Conservation (phyloP, 2,329 filamentous ascomycete genomes). For the Lecanicillium sp. region DNA sequence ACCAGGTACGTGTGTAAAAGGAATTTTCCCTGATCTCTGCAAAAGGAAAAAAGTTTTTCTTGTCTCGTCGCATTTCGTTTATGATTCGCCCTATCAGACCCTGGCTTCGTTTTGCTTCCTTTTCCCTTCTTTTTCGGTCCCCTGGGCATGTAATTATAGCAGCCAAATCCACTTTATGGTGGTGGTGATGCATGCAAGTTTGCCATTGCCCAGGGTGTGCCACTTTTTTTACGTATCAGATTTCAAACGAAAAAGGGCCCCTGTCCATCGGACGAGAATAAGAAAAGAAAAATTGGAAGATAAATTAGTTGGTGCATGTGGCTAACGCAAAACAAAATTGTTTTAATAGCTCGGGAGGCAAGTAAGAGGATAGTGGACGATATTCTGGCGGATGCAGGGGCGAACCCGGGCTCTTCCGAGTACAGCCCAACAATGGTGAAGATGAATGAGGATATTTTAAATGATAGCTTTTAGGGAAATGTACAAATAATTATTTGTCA, state of each 20-base stretch:
- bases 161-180: constrained; percentile 5
- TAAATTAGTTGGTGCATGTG: constrained; percentile 9
- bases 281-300: not conserved
- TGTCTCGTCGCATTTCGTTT: not conserved
- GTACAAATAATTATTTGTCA: not conserved
- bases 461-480: constrained; percentile 51
- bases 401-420: constrained; percentile 47
- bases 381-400: constrained; percentile 69
- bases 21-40: not conserved
- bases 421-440: constrained; percentile 61
- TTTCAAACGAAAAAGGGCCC: not conserved
- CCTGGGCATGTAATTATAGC: not conserved
- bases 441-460: constrained; percentile 55
- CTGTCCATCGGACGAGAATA: not conserved
- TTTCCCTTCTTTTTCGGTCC: not conserved
- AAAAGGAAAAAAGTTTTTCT: not conserved
- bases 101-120: constrained; percentile 6
- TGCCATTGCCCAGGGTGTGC: not conserved
- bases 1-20: constrained; percentile 50
- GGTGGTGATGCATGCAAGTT: constrained; percentile 5
- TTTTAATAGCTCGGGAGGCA: constrained; percentile 61
- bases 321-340: too few species aligned
- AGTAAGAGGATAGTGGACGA: constrained; percentile 78
- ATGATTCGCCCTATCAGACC: too few species aligned
- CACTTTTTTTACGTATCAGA: constrained; percentile 11